Evolutionary conservation across 805 yeast species (phyloP).

Genomic region (Tetrapisispora taiwanensis): DNA sequence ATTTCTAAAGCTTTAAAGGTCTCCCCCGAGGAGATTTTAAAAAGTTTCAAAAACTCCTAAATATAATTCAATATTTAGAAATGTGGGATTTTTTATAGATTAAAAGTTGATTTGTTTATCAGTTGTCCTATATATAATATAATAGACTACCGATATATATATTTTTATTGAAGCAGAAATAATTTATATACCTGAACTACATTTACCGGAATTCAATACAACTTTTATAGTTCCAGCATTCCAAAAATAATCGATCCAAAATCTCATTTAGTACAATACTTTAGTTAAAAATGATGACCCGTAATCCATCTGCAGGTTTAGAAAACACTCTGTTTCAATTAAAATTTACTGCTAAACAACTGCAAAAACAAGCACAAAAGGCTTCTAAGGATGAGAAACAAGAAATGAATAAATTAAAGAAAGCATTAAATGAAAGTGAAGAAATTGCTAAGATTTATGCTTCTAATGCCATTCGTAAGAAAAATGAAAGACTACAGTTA

Average conservation of each 20-base stretch:
- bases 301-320: constrained; percentile 24
- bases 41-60: not conserved
- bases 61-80: too few species aligned
- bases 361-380: constrained; percentile 78
- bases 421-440: constrained; percentile 37
- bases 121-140: too few species aligned
- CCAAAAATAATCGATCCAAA: too few species aligned
- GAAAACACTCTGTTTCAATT: constrained; percentile 30
- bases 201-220: too few species aligned
- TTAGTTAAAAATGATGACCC: constrained; percentile 17
- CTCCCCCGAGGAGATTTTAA: not conserved
- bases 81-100: too few species aligned
- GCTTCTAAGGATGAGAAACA: constrained; percentile 84
- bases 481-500: constrained; percentile 74
- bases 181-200: too few species aligned
- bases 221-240: too few species aligned
- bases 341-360: constrained; percentile 85
- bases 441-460: constrained; percentile 94
- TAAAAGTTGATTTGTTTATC: too few species aligned
- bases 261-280: not conserved
- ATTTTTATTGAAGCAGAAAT: too few species aligned
- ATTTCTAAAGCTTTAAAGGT: not conserved
- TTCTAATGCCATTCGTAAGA: constrained; percentile 87
- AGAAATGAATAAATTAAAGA: constrained; percentile 83
- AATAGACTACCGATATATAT: too few species aligned